These are phyloP conservation scores for Trichoderma oligosporum DNA, from an alignment of 2,329 filamentous ascomycete genomes.

Conservation along the genomic window DNA sequence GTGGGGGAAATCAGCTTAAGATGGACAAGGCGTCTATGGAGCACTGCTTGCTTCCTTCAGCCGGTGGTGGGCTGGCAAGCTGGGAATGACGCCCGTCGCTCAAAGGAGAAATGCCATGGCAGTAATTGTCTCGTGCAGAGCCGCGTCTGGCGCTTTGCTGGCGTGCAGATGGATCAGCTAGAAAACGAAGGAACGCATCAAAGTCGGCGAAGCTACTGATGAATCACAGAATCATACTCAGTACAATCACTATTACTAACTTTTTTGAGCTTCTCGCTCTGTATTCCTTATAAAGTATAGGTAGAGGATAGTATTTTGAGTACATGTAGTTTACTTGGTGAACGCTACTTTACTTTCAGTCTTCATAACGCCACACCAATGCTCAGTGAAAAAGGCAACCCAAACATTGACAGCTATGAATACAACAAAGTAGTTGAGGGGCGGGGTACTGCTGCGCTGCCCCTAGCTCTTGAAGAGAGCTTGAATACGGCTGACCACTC, in stretches of 20 bases:
- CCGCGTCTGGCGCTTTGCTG: conserved; percentile 18
- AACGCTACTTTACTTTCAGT: too few species aligned
- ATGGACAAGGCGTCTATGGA: not conserved
- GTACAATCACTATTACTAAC: too few species aligned
- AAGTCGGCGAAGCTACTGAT: too few species aligned
- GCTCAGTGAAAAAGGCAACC: too few species aligned
- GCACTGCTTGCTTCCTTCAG: not conserved
- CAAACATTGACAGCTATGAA: not conserved
- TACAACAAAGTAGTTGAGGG: conserved; percentile 6
- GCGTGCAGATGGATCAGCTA: conserved; percentile 10
- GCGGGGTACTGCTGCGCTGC: conserved; percentile 14
- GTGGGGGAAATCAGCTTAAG: not conserved
- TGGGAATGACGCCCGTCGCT: not conserved
- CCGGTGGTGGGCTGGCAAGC: conserved; percentile 2
- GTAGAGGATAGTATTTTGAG: too few species aligned
- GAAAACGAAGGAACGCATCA: not conserved
- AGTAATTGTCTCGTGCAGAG: conserved; percentile 3
- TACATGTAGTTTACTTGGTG: too few species aligned
- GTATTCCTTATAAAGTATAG: too few species aligned
- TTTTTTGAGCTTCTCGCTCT: too few species aligned
- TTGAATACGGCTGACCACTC: conserved; percentile 20
- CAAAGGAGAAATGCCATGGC: conserved; percentile 7
- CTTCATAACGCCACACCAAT: too few species aligned
- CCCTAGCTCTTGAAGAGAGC: conserved; percentile 15
- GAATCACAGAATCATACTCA: too few species aligned